Conservation (phyloP, 2,329 filamentous ascomycete genomes). For the Xylariales sp. region DNA sequence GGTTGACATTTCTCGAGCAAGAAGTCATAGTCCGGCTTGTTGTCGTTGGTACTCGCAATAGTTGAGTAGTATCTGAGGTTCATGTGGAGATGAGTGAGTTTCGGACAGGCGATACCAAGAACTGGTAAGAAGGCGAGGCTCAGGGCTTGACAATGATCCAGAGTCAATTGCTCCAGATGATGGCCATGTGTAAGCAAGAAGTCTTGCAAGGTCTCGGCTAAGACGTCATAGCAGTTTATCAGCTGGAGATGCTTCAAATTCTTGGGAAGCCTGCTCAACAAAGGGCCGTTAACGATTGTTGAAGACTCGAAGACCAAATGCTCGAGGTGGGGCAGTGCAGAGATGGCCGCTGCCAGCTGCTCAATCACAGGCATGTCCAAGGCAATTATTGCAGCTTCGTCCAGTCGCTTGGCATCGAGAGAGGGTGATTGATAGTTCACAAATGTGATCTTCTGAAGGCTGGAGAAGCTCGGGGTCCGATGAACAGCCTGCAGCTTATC, state of each 20-base stretch:
- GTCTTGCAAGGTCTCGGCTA: constrained; percentile 56
- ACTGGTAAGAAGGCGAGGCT: constrained; percentile 68
- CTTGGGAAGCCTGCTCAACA: constrained; percentile 65
- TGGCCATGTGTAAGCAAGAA: constrained; percentile 66
- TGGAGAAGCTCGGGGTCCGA: constrained; percentile 48
- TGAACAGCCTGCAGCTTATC: constrained; percentile 51
- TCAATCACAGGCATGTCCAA: constrained; percentile 26
- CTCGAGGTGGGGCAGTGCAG: constrained; percentile 56
- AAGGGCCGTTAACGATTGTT: constrained; percentile 60
- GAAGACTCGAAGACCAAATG: constrained; percentile 72
- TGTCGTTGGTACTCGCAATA: constrained; percentile 63
- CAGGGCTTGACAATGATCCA: constrained; percentile 77
- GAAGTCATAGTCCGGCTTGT: constrained; percentile 68
- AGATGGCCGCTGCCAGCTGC: constrained; percentile 42
- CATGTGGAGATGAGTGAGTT: constrained; percentile 66
- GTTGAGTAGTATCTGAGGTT: constrained; percentile 75
- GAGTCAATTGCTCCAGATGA: constrained; percentile 60
- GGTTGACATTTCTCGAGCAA: constrained; percentile 60
- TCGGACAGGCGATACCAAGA: constrained; percentile 64
- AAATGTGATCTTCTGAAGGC: constrained; percentile 52
- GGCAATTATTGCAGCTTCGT: constrained; percentile 8
- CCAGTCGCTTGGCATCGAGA: constrained; percentile 28
- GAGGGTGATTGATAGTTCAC: constrained; percentile 60
- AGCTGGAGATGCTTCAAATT: constrained; percentile 65
- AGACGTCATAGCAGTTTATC: constrained; percentile 73